Base-by-base conservation (phyloP, 805 yeast genomes). In the Zygosaccharomyces siamensis region DNA sequence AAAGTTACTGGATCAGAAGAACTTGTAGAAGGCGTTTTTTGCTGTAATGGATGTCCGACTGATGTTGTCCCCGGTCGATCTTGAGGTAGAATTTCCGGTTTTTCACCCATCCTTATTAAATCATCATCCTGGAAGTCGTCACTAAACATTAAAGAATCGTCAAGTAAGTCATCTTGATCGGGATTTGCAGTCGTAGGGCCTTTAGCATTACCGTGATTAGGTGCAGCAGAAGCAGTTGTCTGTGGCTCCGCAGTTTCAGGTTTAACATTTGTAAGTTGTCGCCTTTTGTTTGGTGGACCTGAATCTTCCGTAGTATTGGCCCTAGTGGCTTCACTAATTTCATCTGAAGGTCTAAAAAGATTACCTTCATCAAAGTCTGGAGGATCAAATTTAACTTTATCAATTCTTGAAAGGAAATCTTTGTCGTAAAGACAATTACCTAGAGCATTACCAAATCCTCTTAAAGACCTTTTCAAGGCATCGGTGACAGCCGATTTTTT, bases 351-450 rank as follows among this genome's bases (percentile, higher is more conserved):
- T 46, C 76, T 63, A 57, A 70, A 70, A 48, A 72, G 50, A 47
- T 68, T 70, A 4, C 71, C 64, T 52, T 72, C 76, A 55, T 72
- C 75, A 53, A 72, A 72, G 51, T 72, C 76, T 16, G 75, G 74
- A 0, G 76, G 75, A 42, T 69, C 73, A 54, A 69, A 71, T 46
- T 72, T 71, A 2, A 72, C 74, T 40, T 66, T 69, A 43, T 72
- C 72, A 24, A 72, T 72, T 54, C 65, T 70, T 5, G 67, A 73
- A 37, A 84, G 63, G 50, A 81, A 83, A 44, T 79, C 80, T 57
- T 83, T 83, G 62, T 86, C 95, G 58, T 86, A 86, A n/a, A 86
- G 74, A 66, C 95, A 86, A 59, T 86, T 86, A 0, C 95, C 95
- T 60, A 86, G 67, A 0, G 87, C 88, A 62, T 85, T 86, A 41